Conservation (phyloP, 129 eudicot species). For the Calendula officinalis region DNA sequence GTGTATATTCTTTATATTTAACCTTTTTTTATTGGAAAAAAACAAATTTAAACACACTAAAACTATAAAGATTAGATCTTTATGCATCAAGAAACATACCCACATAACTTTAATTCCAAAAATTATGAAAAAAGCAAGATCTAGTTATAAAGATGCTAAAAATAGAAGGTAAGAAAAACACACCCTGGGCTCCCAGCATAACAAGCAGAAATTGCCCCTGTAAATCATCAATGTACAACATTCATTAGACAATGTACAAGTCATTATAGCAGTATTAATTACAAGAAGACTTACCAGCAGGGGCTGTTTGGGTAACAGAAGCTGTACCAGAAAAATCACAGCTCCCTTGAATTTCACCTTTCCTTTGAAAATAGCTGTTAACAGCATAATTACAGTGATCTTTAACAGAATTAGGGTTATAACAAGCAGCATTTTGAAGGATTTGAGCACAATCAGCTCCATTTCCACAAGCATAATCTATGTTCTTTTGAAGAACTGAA, state of each 20-base stretch:
- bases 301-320: conserved; percentile 28
- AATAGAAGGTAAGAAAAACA: conserved; percentile 17
- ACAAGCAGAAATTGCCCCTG: conserved; percentile 62
- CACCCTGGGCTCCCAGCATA: conserved; percentile 57
- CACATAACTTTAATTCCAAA: conserved; percentile 17
- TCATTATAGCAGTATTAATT: neutral
- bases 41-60: conserved; percentile 13
- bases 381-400: conserved; percentile 90
- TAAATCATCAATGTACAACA: conserved; percentile 26
- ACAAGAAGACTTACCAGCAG: conserved; percentile 44
- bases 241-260: conserved; percentile 6
- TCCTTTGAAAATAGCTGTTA: conserved; percentile 66
- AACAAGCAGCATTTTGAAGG: conserved; percentile 63
- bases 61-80: conserved; percentile 10
- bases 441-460: conserved; percentile 79
- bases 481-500: conserved; percentile 52
- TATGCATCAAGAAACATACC: conserved; percentile 33
- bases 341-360: conserved; percentile 36
- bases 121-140: conserved; percentile 28
- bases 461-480: conserved; percentile 89
- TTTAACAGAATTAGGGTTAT: conserved; percentile 62
- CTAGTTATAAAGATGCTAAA: conserved; percentile 26
- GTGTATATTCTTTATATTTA: conserved; percentile 17
- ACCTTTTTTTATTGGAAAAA: conserved; percentile 15
- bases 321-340: conserved; percentile 65